These are phyloP conservation scores for Poterioochromonas sp. DNA, from an alignment of 352 stramenopile species.

Conservation along the genomic window DNA sequence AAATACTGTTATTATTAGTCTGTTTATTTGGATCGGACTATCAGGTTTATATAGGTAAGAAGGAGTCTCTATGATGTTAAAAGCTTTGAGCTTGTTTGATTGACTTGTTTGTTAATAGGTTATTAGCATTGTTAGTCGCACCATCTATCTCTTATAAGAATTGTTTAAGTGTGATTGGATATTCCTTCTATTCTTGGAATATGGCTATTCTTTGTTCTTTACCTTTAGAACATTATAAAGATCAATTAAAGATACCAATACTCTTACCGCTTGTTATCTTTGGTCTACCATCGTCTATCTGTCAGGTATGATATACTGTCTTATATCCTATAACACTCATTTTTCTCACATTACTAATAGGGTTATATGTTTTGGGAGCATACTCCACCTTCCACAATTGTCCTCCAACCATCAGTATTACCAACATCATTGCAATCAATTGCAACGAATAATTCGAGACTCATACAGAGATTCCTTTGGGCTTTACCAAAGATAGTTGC, in stretches of 20 bases:
- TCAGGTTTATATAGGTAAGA: neutral
- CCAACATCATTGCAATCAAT: neutral
- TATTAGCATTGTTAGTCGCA: conserved; percentile 5
- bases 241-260: neutral
- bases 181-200: conserved; percentile 15
- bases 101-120: neutral
- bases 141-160: neutral
- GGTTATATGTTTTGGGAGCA: conserved; percentile 30
- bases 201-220: conserved; percentile 5
- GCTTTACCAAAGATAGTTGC: conserved; percentile 16
- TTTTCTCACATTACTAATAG: neutral
- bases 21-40: conserved; percentile 14
- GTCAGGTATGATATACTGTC: neutral
- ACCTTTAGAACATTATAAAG: neutral
- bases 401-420: neutral
- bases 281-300: neutral
- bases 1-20: conserved; percentile 13
- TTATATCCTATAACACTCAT: neutral
- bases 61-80: neutral
- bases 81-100: neutral
- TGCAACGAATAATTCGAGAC: neutral
- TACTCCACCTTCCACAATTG: neutral
- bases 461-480: conserved; percentile 6
- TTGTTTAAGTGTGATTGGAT: conserved; percentile 1
- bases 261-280: neutral